These are phyloP conservation scores for Jamesozyma hellenica DNA, from an alignment of 805 yeast species.

Conservation along the genomic window DNA sequence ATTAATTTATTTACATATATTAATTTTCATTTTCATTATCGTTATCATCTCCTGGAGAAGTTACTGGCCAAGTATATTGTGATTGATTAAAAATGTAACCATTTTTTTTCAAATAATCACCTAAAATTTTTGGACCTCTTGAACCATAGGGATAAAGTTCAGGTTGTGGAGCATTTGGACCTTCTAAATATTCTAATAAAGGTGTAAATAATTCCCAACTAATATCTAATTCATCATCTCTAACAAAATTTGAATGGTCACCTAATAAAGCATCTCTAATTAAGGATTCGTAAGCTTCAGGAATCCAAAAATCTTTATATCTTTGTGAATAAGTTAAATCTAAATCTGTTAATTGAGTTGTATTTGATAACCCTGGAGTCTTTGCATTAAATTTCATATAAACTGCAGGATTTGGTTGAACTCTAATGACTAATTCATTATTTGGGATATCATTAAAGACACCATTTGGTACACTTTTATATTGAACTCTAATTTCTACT, in stretches of 20 bases:
- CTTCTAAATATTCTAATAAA: slow-evolving; percentile 68
- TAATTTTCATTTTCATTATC: too few species aligned
- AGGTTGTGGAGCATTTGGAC: slow-evolving; percentile 57
- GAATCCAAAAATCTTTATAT: slow-evolving; percentile 84
- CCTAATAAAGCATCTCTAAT: slow-evolving; percentile 84
- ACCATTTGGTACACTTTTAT: slow-evolving; percentile 75
- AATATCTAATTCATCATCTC: slow-evolving; percentile 93
- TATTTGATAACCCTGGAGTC: slow-evolving; percentile 81
- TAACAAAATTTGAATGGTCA: slow-evolving; percentile 93
- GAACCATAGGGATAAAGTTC: slow-evolving; percentile 75
- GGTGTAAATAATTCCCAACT: slow-evolving; percentile 95
- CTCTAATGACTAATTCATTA: slow-evolving; percentile 86
- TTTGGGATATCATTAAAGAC: slow-evolving; percentile 72
- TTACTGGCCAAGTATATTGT: slow-evolving; percentile 86
- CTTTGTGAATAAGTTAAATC: slow-evolving; percentile 78
- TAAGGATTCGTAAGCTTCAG: slow-evolving; percentile 95
- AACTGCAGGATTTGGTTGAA: slow-evolving; percentile 92
- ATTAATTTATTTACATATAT: too few species aligned
- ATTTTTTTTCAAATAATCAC: slow-evolving; percentile 51
- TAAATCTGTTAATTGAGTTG: slow-evolving; percentile 77
- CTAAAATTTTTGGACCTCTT: slow-evolving; percentile 70
- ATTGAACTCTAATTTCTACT: slow-evolving; percentile 92
- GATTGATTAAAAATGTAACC: slow-evolving; percentile 57
- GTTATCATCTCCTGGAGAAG: slow-evolving; percentile 43
- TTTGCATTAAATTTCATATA: slow-evolving; percentile 89